Conservation (phyloP, 2,329 filamentous ascomycete species). For the Bipolaris gigantea region DNA sequence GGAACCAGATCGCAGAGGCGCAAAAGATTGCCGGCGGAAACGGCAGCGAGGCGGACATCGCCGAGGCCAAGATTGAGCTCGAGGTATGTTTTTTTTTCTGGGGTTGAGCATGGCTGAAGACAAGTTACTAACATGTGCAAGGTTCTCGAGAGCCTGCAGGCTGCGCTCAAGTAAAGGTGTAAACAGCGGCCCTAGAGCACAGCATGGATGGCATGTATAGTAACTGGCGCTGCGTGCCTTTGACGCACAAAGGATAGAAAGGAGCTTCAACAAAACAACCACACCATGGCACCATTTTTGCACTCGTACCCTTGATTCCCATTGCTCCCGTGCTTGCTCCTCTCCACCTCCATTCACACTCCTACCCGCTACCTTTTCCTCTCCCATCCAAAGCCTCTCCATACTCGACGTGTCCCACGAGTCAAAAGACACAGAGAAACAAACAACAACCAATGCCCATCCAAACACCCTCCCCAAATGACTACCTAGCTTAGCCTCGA, state of each 20-base stretch:
- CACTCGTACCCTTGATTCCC: slow-evolving; percentile 4
- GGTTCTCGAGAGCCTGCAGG: slow-evolving; percentile 83
- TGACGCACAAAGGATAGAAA: slow-evolving; percentile 40
- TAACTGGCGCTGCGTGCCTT: slow-evolving; percentile 29
- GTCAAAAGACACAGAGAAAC: no score
- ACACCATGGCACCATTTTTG: slow-evolving; percentile 26
- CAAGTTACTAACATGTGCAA: slow-evolving; percentile 49
- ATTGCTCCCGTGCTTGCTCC: slow-evolving; percentile 8
- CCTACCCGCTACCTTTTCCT: slow-evolving; percentile 13
- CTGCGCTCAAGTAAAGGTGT: slow-evolving; percentile 74
- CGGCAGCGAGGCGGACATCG: slow-evolving; percentile 95
- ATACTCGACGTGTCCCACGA: no score
- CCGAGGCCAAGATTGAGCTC: slow-evolving; percentile 98
- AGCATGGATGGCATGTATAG: slow-evolving; percentile 19
- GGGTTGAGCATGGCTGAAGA: slow-evolving; percentile 8
- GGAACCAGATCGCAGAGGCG: slow-evolving; percentile 87
- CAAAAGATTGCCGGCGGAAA: slow-evolving; percentile 90
- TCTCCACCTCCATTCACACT: slow-evolving; percentile 24
- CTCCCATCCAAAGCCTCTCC: no score
- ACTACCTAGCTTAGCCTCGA: no score
- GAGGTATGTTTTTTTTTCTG: slow-evolving; percentile 74
- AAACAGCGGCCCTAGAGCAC: slow-evolving; percentile 43
- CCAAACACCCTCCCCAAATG: no score
- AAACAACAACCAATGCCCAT: no score
- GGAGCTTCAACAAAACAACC: slow-evolving; percentile 31